Evolutionary conservation across 2,329 filamentous ascomycete species (phyloP).

Genomic region (Cryphonectria radicalis): DNA sequence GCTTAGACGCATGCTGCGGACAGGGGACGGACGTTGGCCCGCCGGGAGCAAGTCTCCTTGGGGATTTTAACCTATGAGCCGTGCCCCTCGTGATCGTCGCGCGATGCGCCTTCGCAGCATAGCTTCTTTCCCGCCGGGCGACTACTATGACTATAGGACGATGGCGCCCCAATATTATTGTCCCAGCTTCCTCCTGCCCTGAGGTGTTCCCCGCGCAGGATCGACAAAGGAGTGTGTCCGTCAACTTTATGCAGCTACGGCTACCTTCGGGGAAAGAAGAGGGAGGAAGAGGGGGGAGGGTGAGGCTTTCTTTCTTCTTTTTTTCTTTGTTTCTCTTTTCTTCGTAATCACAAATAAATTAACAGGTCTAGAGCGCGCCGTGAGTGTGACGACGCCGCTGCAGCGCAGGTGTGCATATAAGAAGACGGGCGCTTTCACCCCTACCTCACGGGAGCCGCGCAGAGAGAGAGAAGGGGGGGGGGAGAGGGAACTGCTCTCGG

Average conservation of each 20-base stretch:
- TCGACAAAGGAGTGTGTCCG: too few relatives aligned
- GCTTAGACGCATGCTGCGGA: constrained; percentile 15
- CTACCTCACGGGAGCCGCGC: neutral
- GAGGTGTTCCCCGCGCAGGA: neutral
- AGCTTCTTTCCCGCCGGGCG: neutral
- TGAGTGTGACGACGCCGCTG: neutral
- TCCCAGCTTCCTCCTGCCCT: neutral
- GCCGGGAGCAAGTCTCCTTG: neutral
- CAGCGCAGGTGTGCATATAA: neutral
- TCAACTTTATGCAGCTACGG: too few relatives aligned
- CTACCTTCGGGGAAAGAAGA: too few relatives aligned
- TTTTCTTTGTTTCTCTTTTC: too few relatives aligned
- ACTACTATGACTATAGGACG: neutral
- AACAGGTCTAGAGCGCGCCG: neutral
- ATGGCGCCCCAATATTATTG: neutral
- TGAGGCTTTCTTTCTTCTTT: too few relatives aligned
- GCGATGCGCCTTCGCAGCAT: constrained; percentile 16
- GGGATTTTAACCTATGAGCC: neutral
- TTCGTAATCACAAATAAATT: neutral
- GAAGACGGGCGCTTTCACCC: neutral
- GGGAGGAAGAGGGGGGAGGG: too few relatives aligned
- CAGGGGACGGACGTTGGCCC: neutral
- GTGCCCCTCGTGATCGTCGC: constrained; percentile 13
- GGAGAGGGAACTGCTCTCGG: too few relatives aligned
- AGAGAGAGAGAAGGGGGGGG: neutral